Percentiles rank a stretch among this genome's conserved stretches.
Evolutionary conservation across 2,329 filamentous ascomycete species (phyloP).

Genomic region (Stachybotrys chlorohalonatus): DNA sequence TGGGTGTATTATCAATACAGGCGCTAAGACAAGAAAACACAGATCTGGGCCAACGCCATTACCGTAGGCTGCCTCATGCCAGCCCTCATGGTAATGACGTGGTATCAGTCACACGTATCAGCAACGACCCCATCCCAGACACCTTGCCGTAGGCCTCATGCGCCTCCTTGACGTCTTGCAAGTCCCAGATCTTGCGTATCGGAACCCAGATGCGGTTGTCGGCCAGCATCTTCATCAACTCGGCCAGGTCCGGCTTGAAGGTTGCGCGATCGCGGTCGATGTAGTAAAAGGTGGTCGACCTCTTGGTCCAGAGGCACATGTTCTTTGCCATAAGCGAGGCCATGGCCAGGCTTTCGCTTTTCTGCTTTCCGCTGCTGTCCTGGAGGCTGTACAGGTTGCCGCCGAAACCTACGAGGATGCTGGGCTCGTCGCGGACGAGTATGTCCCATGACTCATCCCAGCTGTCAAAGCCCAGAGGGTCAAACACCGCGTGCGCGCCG

Average conservation of each 20-base stretch:
- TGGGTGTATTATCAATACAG: too few species aligned
- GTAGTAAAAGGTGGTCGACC: constrained; percentile 25
- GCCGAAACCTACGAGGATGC: constrained; percentile 29
- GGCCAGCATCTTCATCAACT: constrained; percentile 19
- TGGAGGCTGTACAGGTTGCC: constrained; percentile 23
- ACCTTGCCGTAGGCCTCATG: constrained; percentile 26
- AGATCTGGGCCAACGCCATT: background rate
- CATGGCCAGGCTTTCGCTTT: constrained; percentile 20
- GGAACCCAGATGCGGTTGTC: constrained; percentile 22
- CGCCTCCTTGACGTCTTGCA: constrained; percentile 28
- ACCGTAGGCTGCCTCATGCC: background rate
- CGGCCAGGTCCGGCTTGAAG: constrained; percentile 19
- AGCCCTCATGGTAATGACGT: background rate
- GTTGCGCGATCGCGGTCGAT: constrained; percentile 22
- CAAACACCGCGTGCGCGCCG: constrained; percentile 37
- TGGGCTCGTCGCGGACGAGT: constrained; percentile 21
- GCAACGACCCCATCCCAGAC: constrained; percentile 23
- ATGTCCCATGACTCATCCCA: constrained; percentile 40
- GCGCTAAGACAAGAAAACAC: background rate
- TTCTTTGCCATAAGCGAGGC: constrained; percentile 25
- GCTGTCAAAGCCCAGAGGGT: constrained; percentile 39
- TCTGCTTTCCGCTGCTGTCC: constrained; percentile 16
- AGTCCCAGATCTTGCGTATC: constrained; percentile 29
- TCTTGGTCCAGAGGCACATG: constrained; percentile 14
- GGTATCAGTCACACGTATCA: constrained; percentile 16